Evolutionary conservation across 495 filamentous ascomycete genomes (phyloP), one percentile per base, ranked within the genome.

Genomic region (Neurospora tetrasperma): DNA sequence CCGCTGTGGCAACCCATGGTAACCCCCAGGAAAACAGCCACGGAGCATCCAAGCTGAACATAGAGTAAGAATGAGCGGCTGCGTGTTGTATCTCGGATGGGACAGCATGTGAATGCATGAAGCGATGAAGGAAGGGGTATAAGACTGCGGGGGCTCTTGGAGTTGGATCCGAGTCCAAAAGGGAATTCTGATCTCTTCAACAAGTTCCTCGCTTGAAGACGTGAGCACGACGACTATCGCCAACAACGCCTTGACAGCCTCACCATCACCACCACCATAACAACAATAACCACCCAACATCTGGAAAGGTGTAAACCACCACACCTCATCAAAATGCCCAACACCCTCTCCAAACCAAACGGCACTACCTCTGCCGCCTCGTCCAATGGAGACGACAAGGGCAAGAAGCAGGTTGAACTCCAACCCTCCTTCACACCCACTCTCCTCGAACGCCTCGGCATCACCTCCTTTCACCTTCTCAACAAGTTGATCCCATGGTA

Each of bases 401-500:
- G 35, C 54, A 66, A 35, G 3, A 18, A 62, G 1, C 12, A 8
- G 0, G 27, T 59, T 11, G n/a, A 68, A 7, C 71, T 44, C 14
- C 6, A 31, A 4, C 71, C 75, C 8, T 71, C 76, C 43, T 76
- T 77, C 66, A 70, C 71, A 18, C 76, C 77, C 5, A 59, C 66
- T 12, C 35, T 80, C 38, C 41, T 73, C 44, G 75, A 80, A 23
- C 76, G 77, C 27, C 35, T 75, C 11, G 71, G 76, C 35, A 76
- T 84, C 42, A n/a, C 42, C 20, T 23, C 80, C 27, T 84, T 82
- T 70, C 76, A 82, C 38, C 68, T 72, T 39, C 69, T 84, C 66
- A 84, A 84, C 75, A 75, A 75, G 42, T 4, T 80, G 1, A 72
- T 82, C 11, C 77, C 79, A 0, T 84, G 83, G 83, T 79, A 82